These are phyloP conservation scores for Neopestalotiopsis clavispora DNA, from an alignment of 2,329 filamentous ascomycete genomes.

Conservation along the genomic window DNA sequence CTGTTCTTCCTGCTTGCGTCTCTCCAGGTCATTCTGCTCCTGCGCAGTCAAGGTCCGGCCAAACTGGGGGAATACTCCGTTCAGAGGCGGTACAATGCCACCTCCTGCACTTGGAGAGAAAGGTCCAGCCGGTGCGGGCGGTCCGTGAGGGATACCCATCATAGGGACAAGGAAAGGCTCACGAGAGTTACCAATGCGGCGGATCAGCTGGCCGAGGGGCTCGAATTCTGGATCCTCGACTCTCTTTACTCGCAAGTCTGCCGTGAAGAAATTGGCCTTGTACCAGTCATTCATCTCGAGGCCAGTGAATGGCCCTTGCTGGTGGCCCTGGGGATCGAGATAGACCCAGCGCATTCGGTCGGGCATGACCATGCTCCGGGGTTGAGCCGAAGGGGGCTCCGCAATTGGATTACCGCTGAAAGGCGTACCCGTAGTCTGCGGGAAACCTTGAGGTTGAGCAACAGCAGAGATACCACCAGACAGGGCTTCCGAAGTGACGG, in stretches of 20 bases:
- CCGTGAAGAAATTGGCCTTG: conserved; percentile 96
- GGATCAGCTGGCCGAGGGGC: conserved; percentile 90
- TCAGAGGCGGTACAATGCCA: conserved; percentile 83
- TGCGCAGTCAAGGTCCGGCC: conserved; percentile 95
- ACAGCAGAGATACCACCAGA: conserved; percentile 30
- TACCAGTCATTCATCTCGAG: conserved; percentile 99
- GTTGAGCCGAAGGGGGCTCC: conserved; percentile 66
- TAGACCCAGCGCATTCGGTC: conserved; percentile 99
- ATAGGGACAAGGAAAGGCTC: conserved; percentile 98
- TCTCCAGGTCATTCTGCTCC: conserved; percentile 95
- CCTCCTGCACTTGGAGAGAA: conserved; percentile 57
- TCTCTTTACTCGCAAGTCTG: conserved; percentile 93
- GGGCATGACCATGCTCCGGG: conserved; percentile 97
- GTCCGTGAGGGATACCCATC: conserved; percentile 91
- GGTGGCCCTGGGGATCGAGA: conserved; percentile 88
- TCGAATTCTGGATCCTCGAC: conserved; percentile 94
- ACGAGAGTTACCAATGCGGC: conserved; percentile 94
- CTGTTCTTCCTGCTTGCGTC: conserved; percentile 97
- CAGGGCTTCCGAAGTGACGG: conserved; percentile 37
- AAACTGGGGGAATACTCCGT: conserved; percentile 93
- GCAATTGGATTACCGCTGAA: conserved; percentile 42
- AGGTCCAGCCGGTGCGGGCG: conserved; percentile 58
- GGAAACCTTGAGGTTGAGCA: conserved; percentile 37
- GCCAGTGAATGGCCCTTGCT: conserved; percentile 93
- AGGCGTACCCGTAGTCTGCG: conserved; percentile 33